A percentile compares a stretch with the other conserved stretches of the same genome.
These are phyloP conservation scores for Saccharomycopsis selenospora DNA, from an alignment of 805 yeast genomes.

Conservation along the genomic window DNA sequence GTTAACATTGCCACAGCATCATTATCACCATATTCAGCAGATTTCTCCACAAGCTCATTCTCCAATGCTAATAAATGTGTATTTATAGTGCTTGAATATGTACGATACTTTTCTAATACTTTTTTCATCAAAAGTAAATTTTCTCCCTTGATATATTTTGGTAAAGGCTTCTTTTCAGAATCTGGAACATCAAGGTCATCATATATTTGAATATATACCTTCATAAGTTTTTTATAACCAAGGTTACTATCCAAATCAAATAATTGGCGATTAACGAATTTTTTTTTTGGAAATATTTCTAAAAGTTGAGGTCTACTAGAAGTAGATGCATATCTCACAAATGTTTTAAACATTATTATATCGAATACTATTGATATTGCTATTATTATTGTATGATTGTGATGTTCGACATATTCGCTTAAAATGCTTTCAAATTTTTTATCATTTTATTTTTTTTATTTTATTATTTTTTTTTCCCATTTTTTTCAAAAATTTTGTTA, in stretches of 20 bases:
- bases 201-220: conserved; percentile 47
- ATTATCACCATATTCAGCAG: conserved; percentile 76
- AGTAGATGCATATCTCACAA: neutral
- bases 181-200: conserved; percentile 33
- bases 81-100: conserved; percentile 52
- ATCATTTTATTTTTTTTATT: too few species aligned
- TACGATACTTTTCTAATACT: conserved; percentile 55
- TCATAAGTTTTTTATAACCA: conserved; percentile 45
- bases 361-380: too few species aligned
- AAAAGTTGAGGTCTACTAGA: conserved; percentile 32
- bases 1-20: conserved; percentile 75
- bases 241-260: conserved; percentile 61
- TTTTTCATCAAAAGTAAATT: conserved; percentile 66
- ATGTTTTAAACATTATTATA: too few species aligned
- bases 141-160: conserved; percentile 41
- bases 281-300: conserved; percentile 51
- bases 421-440: too few species aligned
- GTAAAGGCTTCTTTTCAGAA: conserved; percentile 28
- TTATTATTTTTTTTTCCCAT: too few species aligned
- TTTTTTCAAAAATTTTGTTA: too few species aligned
- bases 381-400: too few species aligned
- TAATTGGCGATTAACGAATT: conserved; percentile 47
- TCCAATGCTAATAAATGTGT: conserved; percentile 54
- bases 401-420: too few species aligned
- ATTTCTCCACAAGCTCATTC: conserved; percentile 65